phyloP scores from a whole-genome alignment of 495 filamentous ascomycete species.

The Barbatosphaeria neglecta region DNA sequence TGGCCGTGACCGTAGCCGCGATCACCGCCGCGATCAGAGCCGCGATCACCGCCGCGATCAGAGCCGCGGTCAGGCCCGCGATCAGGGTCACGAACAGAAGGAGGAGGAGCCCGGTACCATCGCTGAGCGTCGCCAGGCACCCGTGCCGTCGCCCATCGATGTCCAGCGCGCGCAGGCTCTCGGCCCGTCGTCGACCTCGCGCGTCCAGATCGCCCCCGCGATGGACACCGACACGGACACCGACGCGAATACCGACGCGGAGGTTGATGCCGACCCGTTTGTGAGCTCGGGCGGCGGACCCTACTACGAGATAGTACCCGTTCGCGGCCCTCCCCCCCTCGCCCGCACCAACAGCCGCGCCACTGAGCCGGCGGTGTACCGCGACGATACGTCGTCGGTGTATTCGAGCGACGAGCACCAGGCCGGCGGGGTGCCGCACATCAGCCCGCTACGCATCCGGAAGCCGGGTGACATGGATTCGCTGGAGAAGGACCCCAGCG shows the following conservation, averaged over 20 bases:
- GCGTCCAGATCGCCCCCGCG: background rate
- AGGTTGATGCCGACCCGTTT: too few species aligned
- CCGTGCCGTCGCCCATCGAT: background rate
- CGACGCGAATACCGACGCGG: background rate
- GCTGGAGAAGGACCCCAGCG: conserved; percentile 2
- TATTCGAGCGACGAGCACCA: conserved; percentile 12
- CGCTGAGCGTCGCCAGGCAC: background rate
- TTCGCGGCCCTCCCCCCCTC: background rate
- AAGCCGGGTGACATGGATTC: conserved; percentile 4
- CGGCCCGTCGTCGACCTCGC: background rate
- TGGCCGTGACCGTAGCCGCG: background rate
- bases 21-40: too few species aligned
- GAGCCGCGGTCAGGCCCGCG: too few species aligned
- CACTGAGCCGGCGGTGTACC: background rate
- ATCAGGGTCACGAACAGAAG: too few species aligned
- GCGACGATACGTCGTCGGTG: conserved; percentile 8
- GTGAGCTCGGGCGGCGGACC: too few species aligned
- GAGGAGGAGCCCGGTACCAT: background rate
- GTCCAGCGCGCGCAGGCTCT: background rate
- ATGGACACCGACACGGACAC: background rate
- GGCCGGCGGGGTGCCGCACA: background rate
- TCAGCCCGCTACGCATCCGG: conserved; percentile 15
- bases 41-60: too few species aligned
- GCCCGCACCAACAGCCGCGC: too few species aligned
- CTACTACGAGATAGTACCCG: too few species aligned